Evolutionary conservation across 2,329 filamentous ascomycete genomes (phyloP), one percentile per base, ranked within the genome.

Genomic region (Cercospora citrullina): DNA sequence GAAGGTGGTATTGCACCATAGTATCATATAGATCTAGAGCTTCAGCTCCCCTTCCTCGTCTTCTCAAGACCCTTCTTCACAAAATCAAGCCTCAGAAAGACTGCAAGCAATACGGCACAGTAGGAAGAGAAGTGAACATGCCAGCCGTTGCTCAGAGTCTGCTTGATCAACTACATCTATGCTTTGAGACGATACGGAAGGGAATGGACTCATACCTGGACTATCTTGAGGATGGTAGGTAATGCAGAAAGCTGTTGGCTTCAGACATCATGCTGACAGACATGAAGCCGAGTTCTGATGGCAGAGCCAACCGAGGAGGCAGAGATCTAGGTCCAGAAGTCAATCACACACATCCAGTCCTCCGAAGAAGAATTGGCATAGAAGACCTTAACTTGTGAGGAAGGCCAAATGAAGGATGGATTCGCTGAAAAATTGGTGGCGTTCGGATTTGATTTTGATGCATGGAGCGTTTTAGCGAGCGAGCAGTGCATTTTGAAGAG

Each of bases 221-320:
- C 16, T 62, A 62, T 33, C 60, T 62, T 23, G 60, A 62, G 8
- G 60, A 62, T 31, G 60, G 60, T 62, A 4, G 28, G 60, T 62
- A 7, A 59, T 28, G 42, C 23, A 18, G 5, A 48, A 45, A 51
- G 12, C 60, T 48, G 21, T 16, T 10, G 12, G 12, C 12, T 30
- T 2, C 55, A 23, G 18, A 21, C 10, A 14, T 14, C 9, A 51
- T 23, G 60, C 60, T 62, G 26, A 62, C 42, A 21, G 6, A 21
- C 16, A 45, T 14, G 33, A 3, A 62, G 60, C 60, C 42, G 60
- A 62, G 18, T 62, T 62, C 16, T 62, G 39, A 48, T 48, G 23
- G 7, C 23, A 28, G 14, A 23, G 12, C 8, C 26, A 6, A 9
- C 14, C 23, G 6, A 5, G 2, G 7, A 12, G 23, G 23, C 23